Evolutionary conservation across 345 rosid genomes (phyloP), one percentile per base, ranked within the genome.

Genomic region (Balakata baccata): DNA sequence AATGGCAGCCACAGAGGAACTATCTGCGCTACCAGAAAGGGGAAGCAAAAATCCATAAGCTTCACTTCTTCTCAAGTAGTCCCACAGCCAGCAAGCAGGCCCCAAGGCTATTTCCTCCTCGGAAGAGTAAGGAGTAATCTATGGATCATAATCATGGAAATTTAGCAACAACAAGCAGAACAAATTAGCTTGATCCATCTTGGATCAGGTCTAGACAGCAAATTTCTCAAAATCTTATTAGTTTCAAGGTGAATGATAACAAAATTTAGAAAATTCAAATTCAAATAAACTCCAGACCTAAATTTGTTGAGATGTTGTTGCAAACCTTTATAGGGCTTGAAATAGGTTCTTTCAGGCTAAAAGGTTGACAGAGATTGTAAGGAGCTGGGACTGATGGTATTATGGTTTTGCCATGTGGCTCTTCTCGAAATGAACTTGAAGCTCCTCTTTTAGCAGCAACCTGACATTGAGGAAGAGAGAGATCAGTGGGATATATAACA

Each of bases 41-140:
- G 99, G 98, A 79, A 95, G 97, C 87, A 95, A 83, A 85, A 92
- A 95, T 34, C 99, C 99, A 54, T 97, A 92, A 74, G 99, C 97
- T 61, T 94, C 96, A 76, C 97, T 95, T 90, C 98, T 87, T 86
- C 99, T 86, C 82, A 95, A 78, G 74, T 95, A 91, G 84, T 95
- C 99, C 99, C 98, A 95, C 39, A 95, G 85, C 99, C 99, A 95
- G 83, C 94, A 92, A 75, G 93, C 93, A 34, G 99, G 94, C 34
- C 99, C 99, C 80, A 85, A 90, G 47, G 97, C 94, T 83, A 91
- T 93, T 82, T 95, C 99, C 83, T 91, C 99, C 86, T 93, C 93
- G 58, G 97, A 93, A 81, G 91, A 85, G 77, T 88, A 96, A 82
- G 90, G 90, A 74, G 61, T 81, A 65, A 89, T 87, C 99, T 95